Evolutionary conservation across 345 rosid species (phyloP).

Genomic region (Arabidopsis thaliana): DNA sequence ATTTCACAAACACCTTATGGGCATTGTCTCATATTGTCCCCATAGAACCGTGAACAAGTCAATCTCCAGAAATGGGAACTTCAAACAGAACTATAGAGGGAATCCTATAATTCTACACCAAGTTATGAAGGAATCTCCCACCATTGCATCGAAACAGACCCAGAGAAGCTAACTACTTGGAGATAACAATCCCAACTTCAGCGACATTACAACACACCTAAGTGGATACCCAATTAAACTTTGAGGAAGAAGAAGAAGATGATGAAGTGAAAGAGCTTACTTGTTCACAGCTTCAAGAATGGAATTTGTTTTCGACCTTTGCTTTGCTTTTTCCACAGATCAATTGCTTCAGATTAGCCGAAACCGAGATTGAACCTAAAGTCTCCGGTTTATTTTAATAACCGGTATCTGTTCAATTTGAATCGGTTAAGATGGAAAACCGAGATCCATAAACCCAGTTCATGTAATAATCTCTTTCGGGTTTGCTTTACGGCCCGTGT

Average conservation of each 20-base stretch:
- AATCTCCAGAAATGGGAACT: background rate
- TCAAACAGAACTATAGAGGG: background rate
- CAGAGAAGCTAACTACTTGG: constrained; percentile 17
- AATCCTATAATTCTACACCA: background rate
- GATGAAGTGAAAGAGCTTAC: constrained; percentile 38
- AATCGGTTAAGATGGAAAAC: background rate
- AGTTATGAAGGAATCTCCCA: background rate
- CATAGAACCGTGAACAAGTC: background rate
- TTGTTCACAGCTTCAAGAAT: constrained; percentile 19
- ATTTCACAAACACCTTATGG: constrained; percentile 40
- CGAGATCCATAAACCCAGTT: background rate
- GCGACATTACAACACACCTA: constrained; percentile 12
- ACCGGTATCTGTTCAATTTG: background rate
- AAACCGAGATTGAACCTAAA: constrained; percentile 16
- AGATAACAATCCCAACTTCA: constrained; percentile 8
- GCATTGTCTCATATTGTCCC: background rate
- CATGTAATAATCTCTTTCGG: background rate
- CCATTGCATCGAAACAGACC: constrained; percentile 17
- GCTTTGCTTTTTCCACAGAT: constrained; percentile 9
- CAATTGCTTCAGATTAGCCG: constrained; percentile 18
- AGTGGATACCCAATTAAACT: constrained; percentile 2
- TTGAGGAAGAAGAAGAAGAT: constrained; percentile 15
- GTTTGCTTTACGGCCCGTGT: background rate
- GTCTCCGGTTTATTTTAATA: background rate
- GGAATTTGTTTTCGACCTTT: constrained; percentile 39